Base-by-base conservation (phyloP, 257 asterid species). In the Lavandula angustifolia region DNA sequence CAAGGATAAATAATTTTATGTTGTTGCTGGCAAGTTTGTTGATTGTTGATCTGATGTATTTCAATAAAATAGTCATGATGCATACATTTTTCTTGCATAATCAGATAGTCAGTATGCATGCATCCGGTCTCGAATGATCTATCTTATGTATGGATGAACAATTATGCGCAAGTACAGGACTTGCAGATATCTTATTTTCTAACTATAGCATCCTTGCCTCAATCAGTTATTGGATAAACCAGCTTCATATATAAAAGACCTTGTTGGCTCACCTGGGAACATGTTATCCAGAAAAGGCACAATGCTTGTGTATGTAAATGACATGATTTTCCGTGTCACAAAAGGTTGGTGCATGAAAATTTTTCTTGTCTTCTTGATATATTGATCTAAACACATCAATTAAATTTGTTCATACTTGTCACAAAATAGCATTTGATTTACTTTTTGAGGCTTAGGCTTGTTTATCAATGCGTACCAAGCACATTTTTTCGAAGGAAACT, bases 221-320 rank as follows among this genome's bases (percentile, higher is more conserved):
- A 46, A 27, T 64, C 96, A 92, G 99, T 82, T 92, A 66, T 60
- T 75, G 48, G 89, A 84, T 66, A 87, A 87, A 61, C 95, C 99
- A 13, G 79, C 82, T 73, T 69, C 43, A 17, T 68, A 62, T 58
- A 74, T 92, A 77, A 78, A 69, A 64, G 75, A 81, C 52, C 89
- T 83, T 41, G 52, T 83, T 57, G 67, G 80, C 60, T 65, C 80
- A n/a, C 82, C 79, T 6, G 79, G 82, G 49, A 80, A 59, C 78
- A 32, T 77, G 75, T 63, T 83, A 50, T 75, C 54, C 52, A 82
- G 84, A 73, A 80, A 78, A 75, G 87, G 83, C 62, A 68, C 79
- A 18, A 78, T 83, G 79, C 85, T 51, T 31, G 76, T 80, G 54
- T 75, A 75, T 65, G 48, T 83, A 12, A 65, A 83, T 62, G 80